Evolutionary conservation across 2,329 filamentous ascomycete genomes (phyloP).

Genomic region (Ophiocordyceps camponoti-floridani): DNA sequence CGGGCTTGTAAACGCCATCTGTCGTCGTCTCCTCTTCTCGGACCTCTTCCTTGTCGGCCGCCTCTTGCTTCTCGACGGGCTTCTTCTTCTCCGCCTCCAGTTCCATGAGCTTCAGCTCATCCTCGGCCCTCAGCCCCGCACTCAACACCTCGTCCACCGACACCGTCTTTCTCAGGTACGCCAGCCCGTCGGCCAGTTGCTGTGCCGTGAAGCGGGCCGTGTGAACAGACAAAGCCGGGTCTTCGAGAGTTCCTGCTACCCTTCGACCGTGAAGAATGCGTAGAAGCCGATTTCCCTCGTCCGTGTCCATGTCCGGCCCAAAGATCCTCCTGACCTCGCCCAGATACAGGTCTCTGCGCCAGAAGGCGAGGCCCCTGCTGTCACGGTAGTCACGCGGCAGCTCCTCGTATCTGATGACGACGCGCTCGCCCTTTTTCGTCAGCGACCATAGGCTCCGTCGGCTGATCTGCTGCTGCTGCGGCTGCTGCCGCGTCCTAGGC

Average conservation of each 20-base stretch:
- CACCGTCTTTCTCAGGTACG: slow-evolving; percentile 34
- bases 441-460: slow-evolving; percentile 8
- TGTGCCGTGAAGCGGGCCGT: slow-evolving; percentile 23
- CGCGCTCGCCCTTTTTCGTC: slow-evolving; percentile 10
- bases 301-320: slow-evolving; percentile 24
- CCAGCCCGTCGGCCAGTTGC: slow-evolving; percentile 28
- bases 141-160: slow-evolving; percentile 43
- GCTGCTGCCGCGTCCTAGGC: neutral
- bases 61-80: slow-evolving; percentile 5
- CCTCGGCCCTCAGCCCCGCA: slow-evolving; percentile 42
- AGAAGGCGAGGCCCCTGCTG: slow-evolving; percentile 33
- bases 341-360: slow-evolving; percentile 27
- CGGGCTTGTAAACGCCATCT: slow-evolving; percentile 12
- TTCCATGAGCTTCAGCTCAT: slow-evolving; percentile 39
- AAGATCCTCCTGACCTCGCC: slow-evolving; percentile 31
- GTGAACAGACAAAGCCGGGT: slow-evolving; percentile 31
- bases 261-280: slow-evolving; percentile 43
- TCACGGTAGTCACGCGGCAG: slow-evolving; percentile 41
- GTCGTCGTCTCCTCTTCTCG: neutral
- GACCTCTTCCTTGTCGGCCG: neutral
- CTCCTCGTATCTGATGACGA: slow-evolving; percentile 36
- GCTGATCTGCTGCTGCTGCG: neutral
- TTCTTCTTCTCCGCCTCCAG: slow-evolving; percentile 9
- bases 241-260: slow-evolving; percentile 44
- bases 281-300: slow-evolving; percentile 33